These are phyloP conservation scores for Gossypium gossypioides DNA, from an alignment of 441 rosid genomes.

Conservation along the genomic window DNA sequence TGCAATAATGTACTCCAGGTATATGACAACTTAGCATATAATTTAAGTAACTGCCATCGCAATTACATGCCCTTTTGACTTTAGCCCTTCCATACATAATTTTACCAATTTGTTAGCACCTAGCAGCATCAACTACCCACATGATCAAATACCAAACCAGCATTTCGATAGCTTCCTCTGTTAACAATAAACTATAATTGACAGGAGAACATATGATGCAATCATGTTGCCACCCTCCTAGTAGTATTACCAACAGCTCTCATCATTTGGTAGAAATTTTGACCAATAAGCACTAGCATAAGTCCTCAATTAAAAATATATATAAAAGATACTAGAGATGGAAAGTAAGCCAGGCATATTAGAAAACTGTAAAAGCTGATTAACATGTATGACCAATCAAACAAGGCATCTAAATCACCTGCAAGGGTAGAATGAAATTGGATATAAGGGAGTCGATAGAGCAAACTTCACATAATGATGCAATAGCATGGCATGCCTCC, in stretches of 20 bases:
- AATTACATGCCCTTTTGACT: neutral
- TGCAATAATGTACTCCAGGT: neutral
- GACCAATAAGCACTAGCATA: neutral
- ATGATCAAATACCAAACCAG: neutral
- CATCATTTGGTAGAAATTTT: neutral
- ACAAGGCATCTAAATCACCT: slow-evolving; percentile 40
- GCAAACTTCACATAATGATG: slow-evolving; percentile 79
- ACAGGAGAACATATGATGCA: neutral
- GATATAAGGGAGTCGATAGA: slow-evolving; percentile 84
- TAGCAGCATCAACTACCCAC: neutral
- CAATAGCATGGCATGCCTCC: slow-evolving; percentile 88
- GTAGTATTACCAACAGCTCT: neutral
- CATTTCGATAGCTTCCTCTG: neutral
- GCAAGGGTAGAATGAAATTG: slow-evolving; percentile 86
- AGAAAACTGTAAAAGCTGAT: neutral
- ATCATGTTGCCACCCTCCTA: neutral
- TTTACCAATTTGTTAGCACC: neutral
- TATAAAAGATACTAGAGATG: neutral
- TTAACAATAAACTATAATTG: neutral
- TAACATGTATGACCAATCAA: slow-evolving; percentile 8
- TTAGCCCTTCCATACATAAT: neutral
- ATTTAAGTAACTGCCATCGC: neutral
- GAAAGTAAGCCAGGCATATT: neutral
- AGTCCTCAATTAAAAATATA: neutral
- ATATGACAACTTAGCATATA: neutral